phyloP scores from a whole-genome alignment of 2,329 filamentous ascomycete species.

The Aphanocladium album region DNA sequence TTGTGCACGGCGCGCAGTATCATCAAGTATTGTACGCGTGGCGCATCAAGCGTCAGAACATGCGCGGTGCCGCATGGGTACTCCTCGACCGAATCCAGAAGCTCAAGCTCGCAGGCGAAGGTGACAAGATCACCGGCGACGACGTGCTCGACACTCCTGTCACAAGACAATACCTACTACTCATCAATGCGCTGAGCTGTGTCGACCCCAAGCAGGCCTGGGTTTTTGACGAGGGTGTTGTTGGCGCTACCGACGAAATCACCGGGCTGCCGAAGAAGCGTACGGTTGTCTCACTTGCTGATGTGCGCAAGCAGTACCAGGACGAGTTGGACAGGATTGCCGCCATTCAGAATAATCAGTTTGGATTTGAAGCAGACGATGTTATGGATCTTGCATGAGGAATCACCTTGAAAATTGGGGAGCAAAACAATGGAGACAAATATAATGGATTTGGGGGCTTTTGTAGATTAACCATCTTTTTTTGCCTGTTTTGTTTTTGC shows the following conservation, averaged over 20 bases:
- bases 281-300: constrained; percentile 76
- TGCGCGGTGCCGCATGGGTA: constrained; percentile 68
- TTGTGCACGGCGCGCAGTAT: constrained; percentile 67
- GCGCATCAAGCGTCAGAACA: constrained; percentile 78
- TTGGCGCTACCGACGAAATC: constrained; percentile 20
- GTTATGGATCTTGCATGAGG: constrained; percentile 47
- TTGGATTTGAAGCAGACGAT: constrained; percentile 62
- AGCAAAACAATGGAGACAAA: background rate
- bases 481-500: background rate
- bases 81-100: constrained; percentile 60
- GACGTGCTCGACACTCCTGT: constrained; percentile 59
- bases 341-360: constrained; percentile 83
- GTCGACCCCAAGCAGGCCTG: constrained; percentile 78
- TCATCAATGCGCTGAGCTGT: constrained; percentile 90
- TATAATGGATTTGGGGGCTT: constrained; percentile 2
- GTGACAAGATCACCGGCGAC: constrained; percentile 48
- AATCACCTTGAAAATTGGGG: background rate
- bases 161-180: constrained; percentile 74
- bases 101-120: constrained; percentile 54
- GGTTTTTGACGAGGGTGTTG: constrained; percentile 48
- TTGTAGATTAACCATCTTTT: constrained; percentile 10
- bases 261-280: constrained; percentile 47
- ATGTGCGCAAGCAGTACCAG: constrained; percentile 85
- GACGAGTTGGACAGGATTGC: constrained; percentile 82
- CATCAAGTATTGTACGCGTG: constrained; percentile 90